Evolutionary conservation across 2,329 filamentous ascomycete species (phyloP), one percentile per base, ranked within the genome.

Genomic region (Colletotrichum sp.): DNA sequence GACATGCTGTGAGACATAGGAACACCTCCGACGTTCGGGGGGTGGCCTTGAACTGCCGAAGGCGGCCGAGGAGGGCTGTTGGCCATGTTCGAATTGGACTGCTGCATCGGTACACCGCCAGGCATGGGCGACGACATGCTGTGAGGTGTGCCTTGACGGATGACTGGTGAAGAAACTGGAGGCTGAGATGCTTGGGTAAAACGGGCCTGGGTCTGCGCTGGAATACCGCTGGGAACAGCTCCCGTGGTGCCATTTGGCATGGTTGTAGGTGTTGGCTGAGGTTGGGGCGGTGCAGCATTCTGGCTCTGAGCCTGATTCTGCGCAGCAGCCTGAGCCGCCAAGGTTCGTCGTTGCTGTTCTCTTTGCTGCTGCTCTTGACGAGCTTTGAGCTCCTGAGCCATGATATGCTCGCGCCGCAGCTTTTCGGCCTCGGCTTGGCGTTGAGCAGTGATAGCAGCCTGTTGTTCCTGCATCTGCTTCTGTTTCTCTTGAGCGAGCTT

Each of bases 91-190:
- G 93, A 94, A 65, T 90, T 91, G 32, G 91, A 92, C 44, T 89
- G 88, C 77, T 93, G 91, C 92, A 94, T 94, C 1, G 91, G 85
- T 30, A 90, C 90, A 44, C 89, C 89, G 59, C 88, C 88, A n/a
- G 92, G 89, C 88, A 91, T 92, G 10, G 92, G 92, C 2, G 92
- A 93, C 7, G 92, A 93, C 85, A 91, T 90, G 72, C 90, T 91
- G 72, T 92, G 91, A 15, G 92, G 92, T 2, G 92, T 93, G 26
- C 90, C 90, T 79, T 94, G 92, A 16, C 91, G 88, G 26, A 90
- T 84, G 73, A 92, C 86, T 0, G 95, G 94, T n/a, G 94, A 95
- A 10, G 93, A 92, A 2, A 92, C 92, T 6, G 91, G 89, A 18
- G 90, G 86, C 80, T 94, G 92, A 2, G 92, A 90, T 9, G 92